Evolutionary conservation across 768 basidiomycete genomes (phyloP).

Genomic region (Leccinum uliginosum): DNA sequence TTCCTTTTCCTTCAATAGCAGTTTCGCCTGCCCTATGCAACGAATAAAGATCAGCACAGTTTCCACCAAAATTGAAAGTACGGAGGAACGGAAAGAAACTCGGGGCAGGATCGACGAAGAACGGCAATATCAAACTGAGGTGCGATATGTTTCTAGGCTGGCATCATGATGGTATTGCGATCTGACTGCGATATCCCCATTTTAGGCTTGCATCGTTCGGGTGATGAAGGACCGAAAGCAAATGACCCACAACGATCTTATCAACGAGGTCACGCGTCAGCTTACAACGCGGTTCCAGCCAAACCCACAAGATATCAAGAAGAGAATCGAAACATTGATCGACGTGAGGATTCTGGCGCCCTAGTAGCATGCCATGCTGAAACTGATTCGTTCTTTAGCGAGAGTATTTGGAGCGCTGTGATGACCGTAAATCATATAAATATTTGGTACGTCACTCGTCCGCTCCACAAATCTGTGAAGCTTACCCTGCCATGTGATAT

Average conservation of each 20-base stretch:
- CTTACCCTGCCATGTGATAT: neutral
- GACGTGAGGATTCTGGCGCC: conserved; percentile 53
- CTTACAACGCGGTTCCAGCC: conserved; percentile 82
- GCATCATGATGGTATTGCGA: neutral
- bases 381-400: conserved; percentile 44
- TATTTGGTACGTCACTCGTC: conserved; percentile 47
- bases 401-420: conserved; percentile 90
- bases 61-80: conserved; percentile 81
- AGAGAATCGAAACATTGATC: conserved; percentile 87
- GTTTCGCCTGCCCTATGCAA: conserved; percentile 77
- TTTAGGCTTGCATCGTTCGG: conserved; percentile 94
- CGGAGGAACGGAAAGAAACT: conserved; percentile 87
- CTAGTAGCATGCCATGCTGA: neutral
- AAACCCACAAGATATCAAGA: conserved; percentile 84
- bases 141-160: conserved; percentile 28
- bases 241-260: conserved; percentile 82
- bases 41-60: conserved; percentile 93
- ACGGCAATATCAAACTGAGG: conserved; percentile 85
- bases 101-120: conserved; percentile 89
- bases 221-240: conserved; percentile 96
- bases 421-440: conserved; percentile 84
- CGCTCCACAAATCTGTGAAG: neutral
- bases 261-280: conserved; percentile 89
- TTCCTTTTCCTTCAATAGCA: conserved; percentile 83
- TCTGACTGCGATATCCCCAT: conserved; percentile 4